Evolutionary conservation across 805 yeast genomes (phyloP), one percentile per base, ranked within the genome.

Genomic region (Saccharomycopsis sp.): DNA sequence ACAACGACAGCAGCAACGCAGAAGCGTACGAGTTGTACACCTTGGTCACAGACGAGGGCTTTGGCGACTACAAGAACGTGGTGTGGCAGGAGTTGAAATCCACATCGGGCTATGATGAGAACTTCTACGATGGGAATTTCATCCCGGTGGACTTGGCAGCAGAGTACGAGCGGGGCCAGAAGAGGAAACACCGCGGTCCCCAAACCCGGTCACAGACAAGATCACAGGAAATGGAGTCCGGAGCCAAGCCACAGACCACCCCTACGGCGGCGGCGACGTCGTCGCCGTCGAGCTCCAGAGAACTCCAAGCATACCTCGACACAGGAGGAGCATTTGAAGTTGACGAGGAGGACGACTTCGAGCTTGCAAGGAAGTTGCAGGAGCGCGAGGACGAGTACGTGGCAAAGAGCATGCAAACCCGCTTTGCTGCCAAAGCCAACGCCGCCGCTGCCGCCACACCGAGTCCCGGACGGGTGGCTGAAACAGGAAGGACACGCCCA

Each of bases 31-130:
- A 67, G 41, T 62, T 89, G 23, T 86, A 73, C 53, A 59, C 73
- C 4, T 63, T 89, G 20, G 79, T 83, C 2, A 83, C 92, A 1
- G 96, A 92, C 54, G 62, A 68, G 12, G 86, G 92, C 3, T 80
- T 75, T 52, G 53, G 50, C 33, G 46, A 55, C 17, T 63, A 67
- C 30, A 48, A 49, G 1, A 62, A 68, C n/a, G 69, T 81, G 15
- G 84, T 85, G 5, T 89, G 97, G 97, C 88, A 83, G 55, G 72
- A 82, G 1, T 60, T 89, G 31, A 69, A 68, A 36, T 73, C 84
- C 2, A 69, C 77, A 2, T 68, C 68, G 33, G 96, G 96, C 0
- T 59, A 65, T 1, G 94, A 84, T 53, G 63, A 66, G 20, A 18
- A n/a, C n/a, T 83, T 78, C 51, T 76, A 73, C 56, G 72, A 74